Percentiles rank a stretch among this genome's conserved stretches.
These are phyloP conservation scores for Tolypocladium pustulatum DNA, from an alignment of 2,329 filamentous ascomycete genomes.

Conservation along the genomic window DNA sequence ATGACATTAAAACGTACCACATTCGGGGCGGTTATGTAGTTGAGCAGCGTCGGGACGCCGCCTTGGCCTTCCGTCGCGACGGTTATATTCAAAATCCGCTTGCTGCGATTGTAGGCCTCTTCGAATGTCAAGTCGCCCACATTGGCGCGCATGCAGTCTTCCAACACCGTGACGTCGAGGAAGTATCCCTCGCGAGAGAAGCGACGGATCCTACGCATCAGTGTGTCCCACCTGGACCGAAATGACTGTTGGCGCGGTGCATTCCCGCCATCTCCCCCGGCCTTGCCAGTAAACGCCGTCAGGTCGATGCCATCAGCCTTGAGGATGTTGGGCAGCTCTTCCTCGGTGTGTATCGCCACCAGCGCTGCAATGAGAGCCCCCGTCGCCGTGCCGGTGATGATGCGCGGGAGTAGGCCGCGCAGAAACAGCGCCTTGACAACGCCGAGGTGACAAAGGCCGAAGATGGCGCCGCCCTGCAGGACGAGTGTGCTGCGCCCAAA, in stretches of 20 bases:
- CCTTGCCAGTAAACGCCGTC: conserved; percentile 55
- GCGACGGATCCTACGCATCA: conserved; percentile 55
- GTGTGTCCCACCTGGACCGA: conserved; percentile 41
- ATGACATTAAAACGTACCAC: conserved; percentile 51
- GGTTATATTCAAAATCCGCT: conserved; percentile 84
- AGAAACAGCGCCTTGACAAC: conserved; percentile 82
- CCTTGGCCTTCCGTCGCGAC: conserved; percentile 65
- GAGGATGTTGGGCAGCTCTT: conserved; percentile 68
- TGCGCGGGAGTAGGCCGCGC: conserved; percentile 70
- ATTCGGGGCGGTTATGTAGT: conserved; percentile 87
- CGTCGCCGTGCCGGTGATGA: conserved; percentile 84
- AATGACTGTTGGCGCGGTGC: conserved; percentile 25
- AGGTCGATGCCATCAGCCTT: conserved; percentile 74
- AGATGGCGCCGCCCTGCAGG: conserved; percentile 82
- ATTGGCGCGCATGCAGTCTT: conserved; percentile 74
- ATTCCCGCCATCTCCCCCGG: conserved; percentile 18
- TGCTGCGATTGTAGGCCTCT: conserved; percentile 79
- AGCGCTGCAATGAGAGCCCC: conserved; percentile 83
- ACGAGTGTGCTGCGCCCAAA: conserved; percentile 82
- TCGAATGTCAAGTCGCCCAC: conserved; percentile 87
- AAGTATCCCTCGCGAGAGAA: conserved; percentile 73
- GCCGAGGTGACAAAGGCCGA: conserved; percentile 81
- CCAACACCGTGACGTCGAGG: conserved; percentile 69
- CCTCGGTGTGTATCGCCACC: conserved; percentile 77
- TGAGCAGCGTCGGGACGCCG: conserved; percentile 75